Base-by-base conservation (phyloP, 139 green algal genomes). In the Edaphochlamys debaryana region DNA sequence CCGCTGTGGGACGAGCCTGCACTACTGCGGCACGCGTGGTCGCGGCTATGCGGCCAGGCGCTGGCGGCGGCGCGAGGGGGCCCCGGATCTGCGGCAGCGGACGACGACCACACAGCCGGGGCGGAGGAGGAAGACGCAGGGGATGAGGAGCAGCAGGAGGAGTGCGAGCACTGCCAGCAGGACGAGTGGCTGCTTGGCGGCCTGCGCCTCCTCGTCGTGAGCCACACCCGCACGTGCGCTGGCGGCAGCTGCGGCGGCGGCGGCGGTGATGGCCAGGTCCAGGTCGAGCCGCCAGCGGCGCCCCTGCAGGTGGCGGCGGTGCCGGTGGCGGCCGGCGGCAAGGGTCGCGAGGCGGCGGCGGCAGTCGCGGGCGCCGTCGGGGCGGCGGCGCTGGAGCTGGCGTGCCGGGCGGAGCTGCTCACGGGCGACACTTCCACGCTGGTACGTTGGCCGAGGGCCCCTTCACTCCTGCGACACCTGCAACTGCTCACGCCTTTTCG, bases 121-220 rank as follows among this genome's bases (percentile, higher is more conserved):
- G 66, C 15, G 4, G 37, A 19, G 36, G 66, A 30, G 5, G 34
- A 27, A 19, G 66, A 29, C 0, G 58, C 34, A 30, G 48, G 50
- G 40, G 72, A 68, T 0, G 74, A 73, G 7, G 75, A 82, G 36
- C 75, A 34, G 40, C 54, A 68, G 0, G 74, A 73, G 7, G 75
- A 82, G 36, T 83, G 77, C 64, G 11, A 34, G 4, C 41, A 36
- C 60, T 83, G 77, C 64, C 63, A 74, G 63, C 77, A 83, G 42
- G 64, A 75, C 32, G 63, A 75, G 66, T 83, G 64, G 64, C 45
- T 34, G 48, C 77, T 83, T 4, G 77, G 77, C 3, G 62, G 5
- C 30, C 5, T 75, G 25, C 40, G 32, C 19, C 34, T 83, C 5
- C 48, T 67, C 27, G 77, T 83, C 25, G 34, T 83, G 3, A 75